These are phyloP conservation scores for Cupressus sempervirens DNA, from an alignment of 75 land plant genomes.

Conservation along the genomic window DNA sequence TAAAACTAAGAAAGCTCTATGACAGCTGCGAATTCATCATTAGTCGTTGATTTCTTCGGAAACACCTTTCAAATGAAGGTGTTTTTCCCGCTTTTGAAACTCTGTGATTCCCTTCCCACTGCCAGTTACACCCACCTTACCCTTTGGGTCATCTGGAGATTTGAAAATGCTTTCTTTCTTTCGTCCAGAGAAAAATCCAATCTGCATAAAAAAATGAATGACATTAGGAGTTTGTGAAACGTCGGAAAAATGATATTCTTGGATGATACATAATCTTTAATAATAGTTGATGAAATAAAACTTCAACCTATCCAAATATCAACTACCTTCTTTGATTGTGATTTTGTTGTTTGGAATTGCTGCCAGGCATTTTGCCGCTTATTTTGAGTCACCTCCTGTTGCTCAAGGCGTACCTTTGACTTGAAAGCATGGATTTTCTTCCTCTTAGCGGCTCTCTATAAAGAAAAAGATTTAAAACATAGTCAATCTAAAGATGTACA, in stretches of 20 bases:
- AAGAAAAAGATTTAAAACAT: not conserved
- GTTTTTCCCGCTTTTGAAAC: slow-evolving; percentile 97
- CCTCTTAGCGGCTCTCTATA: slow-evolving; percentile 85
- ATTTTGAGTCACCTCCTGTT: slow-evolving; percentile 86
- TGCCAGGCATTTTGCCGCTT: slow-evolving; percentile 99
- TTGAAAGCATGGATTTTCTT: slow-evolving; percentile 99
- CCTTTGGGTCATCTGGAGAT: slow-evolving; percentile 96
- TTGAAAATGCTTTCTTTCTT: slow-evolving; percentile 98
- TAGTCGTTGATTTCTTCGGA: slow-evolving; percentile 40
- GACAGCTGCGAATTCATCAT: not conserved
- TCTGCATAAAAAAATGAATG: slow-evolving; percentile 32
- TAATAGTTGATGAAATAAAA: not conserved
- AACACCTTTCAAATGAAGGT: slow-evolving; percentile 83
- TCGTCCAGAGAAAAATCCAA: slow-evolving; percentile 95
- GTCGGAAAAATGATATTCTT: not conserved
- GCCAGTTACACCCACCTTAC: slow-evolving; percentile 98
- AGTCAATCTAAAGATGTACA: not conserved
- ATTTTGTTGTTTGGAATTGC: slow-evolving; percentile 93
- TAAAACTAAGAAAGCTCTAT: not conserved
- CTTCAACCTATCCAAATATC: not conserved
- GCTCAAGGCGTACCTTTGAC: slow-evolving; percentile 84
- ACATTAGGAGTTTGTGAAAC: not conserved
- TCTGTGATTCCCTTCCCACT: slow-evolving; percentile 99
- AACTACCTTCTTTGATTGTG: slow-evolving; percentile 84
- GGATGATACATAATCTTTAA: not conserved